A percentile compares a stretch with the other conserved stretches of the same genome.
phyloP scores from a whole-genome alignment of 1,139 yeast species.

The Hyphopichia fennica region DNA sequence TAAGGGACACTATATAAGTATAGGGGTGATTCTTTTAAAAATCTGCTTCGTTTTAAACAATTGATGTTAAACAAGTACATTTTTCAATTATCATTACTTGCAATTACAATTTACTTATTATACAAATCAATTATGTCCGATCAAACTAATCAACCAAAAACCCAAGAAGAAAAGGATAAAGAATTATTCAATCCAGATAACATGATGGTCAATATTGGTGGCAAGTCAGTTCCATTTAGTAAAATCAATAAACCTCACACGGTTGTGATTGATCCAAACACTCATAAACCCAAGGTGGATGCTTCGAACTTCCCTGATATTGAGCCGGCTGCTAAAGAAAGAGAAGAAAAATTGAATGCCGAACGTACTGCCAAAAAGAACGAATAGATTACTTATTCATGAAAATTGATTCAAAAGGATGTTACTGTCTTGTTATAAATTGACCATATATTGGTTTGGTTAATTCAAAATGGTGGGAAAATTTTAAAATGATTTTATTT shows the following conservation, averaged over 20 bases:
- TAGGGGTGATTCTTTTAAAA: background rate
- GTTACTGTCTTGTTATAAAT: too few species aligned
- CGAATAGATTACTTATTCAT: background rate
- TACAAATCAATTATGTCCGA: background rate
- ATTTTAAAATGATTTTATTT: too few species aligned
- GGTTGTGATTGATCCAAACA: conserved; percentile 15
- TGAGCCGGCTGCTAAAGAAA: conserved; percentile 15
- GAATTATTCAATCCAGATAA: conserved; percentile 22
- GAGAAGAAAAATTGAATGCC: conserved; percentile 4
- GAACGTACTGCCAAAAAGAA: conserved; percentile 5
- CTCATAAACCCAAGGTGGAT: conserved; percentile 21
- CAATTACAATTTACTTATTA: background rate
- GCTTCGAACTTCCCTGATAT: conserved; percentile 27
- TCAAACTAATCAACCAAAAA: conserved; percentile 1
- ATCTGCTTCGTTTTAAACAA: too few species aligned
- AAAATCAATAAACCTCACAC: conserved; percentile 43
- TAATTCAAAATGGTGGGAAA: too few species aligned
- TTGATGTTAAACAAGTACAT: too few species aligned
- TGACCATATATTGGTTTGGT: too few species aligned
- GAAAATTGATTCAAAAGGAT: too few species aligned
- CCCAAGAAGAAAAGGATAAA: conserved; percentile 16
- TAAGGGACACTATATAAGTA: background rate
- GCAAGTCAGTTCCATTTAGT: conserved; percentile 36
- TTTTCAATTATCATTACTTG: too few species aligned
- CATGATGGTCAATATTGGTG: conserved; percentile 34